A percentile compares a stretch with the other conserved stretches of the same genome.
Conservation (phyloP, 495 filamentous ascomycete genomes). For the Hypoxylon rickii region DNA sequence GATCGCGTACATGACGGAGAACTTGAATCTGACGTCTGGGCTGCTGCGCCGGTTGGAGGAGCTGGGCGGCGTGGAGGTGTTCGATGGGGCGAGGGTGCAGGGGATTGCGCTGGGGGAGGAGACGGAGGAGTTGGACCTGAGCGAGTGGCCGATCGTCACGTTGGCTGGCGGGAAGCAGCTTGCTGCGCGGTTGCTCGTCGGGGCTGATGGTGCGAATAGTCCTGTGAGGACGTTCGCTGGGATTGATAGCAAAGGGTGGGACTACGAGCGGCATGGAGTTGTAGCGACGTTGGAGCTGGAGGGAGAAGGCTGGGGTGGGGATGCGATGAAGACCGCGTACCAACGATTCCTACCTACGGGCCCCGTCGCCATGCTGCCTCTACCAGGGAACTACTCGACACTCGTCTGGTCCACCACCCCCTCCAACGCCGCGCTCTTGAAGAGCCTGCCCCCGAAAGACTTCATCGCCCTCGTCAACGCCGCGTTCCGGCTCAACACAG, state of each 20-base stretch:
- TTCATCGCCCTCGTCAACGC: constrained; percentile 91
- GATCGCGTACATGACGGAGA: constrained; percentile 97
- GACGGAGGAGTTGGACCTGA: constrained; percentile 71
- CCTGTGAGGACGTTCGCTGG: constrained; percentile 89
- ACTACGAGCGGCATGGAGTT: constrained; percentile 87
- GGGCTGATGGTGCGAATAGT: constrained; percentile 93
- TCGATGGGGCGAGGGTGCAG: constrained; percentile 76
- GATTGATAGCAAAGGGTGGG: constrained; percentile 86
- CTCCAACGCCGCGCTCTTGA: constrained; percentile 75
- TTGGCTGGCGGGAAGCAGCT: constrained; percentile 65
- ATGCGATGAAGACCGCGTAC: constrained; percentile 74
- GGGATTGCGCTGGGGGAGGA: constrained; percentile 76
- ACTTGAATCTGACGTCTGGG: constrained; percentile 79
- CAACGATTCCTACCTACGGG: constrained; percentile 94
- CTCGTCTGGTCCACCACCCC: constrained; percentile 94
- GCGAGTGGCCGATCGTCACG: constrained; percentile 83
- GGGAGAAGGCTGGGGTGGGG: constrained; percentile 57
- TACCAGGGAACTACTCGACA: constrained; percentile 79
- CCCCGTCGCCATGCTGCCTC: constrained; percentile 85
- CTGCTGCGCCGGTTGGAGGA: constrained; percentile 72
- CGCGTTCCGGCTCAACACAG: constrained; percentile 79
- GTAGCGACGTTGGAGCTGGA: constrained; percentile 84
- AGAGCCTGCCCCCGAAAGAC: constrained; percentile 68
- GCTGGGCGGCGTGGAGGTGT: constrained; percentile 67
- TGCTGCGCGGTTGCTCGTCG: constrained; percentile 82